These are phyloP conservation scores for Fraxinus sp. DNA, from an alignment of 305 asterid species.

Conservation along the genomic window DNA sequence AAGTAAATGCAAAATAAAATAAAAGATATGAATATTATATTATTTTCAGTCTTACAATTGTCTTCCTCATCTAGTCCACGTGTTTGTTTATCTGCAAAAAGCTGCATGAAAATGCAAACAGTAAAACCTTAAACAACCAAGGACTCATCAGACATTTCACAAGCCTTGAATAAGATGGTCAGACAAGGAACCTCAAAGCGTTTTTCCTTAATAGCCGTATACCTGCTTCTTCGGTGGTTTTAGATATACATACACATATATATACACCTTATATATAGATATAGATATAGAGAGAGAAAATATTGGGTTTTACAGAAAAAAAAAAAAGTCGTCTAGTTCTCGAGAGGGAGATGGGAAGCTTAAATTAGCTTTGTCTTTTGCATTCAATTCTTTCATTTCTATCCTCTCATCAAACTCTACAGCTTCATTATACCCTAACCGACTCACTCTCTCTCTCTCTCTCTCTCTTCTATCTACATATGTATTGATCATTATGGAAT, in stretches of 20 bases:
- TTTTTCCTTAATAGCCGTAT: not conserved
- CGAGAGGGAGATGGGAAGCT: constrained; percentile 18
- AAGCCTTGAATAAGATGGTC: not conserved
- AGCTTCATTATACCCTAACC: constrained; percentile 32
- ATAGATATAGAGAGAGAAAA: not conserved
- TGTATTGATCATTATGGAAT: constrained; percentile 9
- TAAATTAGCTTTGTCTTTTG: constrained; percentile 29
- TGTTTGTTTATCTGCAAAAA: constrained; percentile 8
- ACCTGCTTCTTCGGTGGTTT: not conserved
- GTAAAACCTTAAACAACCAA: constrained; percentile 15
- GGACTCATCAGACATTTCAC: constrained; percentile 9
- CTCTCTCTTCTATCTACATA: not conserved
- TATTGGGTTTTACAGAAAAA: not conserved
- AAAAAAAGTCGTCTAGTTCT: constrained; percentile 11
- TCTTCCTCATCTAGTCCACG: constrained; percentile 1
- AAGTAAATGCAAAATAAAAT: not conserved
- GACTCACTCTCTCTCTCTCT: constrained; percentile 16
- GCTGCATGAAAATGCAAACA: constrained; percentile 41
- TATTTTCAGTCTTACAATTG: not conserved
- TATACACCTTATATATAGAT: not conserved
- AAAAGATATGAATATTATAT: not conserved
- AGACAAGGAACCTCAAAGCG: constrained; percentile 21
- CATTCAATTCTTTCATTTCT: constrained; percentile 28
- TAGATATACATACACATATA: not conserved
- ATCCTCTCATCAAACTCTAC: constrained; percentile 11